These are phyloP conservation scores for Leccinum olivaceopallidum DNA, from an alignment of 768 basidiomycete species.

Conservation along the genomic window DNA sequence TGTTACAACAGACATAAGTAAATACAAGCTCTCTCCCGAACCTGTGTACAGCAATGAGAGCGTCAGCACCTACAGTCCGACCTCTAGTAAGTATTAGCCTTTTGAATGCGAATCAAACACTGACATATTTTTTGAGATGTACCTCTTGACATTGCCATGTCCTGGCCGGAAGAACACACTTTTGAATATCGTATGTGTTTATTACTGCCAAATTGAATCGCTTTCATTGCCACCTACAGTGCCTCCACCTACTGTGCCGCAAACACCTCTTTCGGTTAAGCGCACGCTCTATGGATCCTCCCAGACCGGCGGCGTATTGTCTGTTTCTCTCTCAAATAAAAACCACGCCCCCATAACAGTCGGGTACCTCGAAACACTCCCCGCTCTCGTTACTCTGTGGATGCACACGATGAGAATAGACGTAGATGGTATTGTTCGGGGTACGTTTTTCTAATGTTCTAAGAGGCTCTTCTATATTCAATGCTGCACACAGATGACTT, in stretches of 20 bases:
- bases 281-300: constrained; percentile 73
- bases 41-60: constrained; percentile 39
- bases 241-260: constrained; percentile 37
- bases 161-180: constrained; percentile 47
- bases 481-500: constrained; percentile 50
- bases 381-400: constrained; percentile 89
- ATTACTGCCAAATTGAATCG: neutral
- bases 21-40: constrained; percentile 54
- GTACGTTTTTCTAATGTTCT: constrained; percentile 35
- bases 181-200: constrained; percentile 60
- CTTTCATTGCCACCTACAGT: constrained; percentile 31
- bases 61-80: constrained; percentile 50
- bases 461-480: neutral
- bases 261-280: constrained; percentile 56
- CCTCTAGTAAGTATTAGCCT: constrained; percentile 37
- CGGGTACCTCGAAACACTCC: constrained; percentile 88
- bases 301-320: constrained; percentile 76
- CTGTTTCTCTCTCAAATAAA: constrained; percentile 62
- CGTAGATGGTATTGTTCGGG: constrained; percentile 45
- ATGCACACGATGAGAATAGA: constrained; percentile 70
- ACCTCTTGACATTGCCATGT: constrained; percentile 58
- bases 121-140: constrained; percentile 10
- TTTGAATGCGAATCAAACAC: neutral
- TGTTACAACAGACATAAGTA: constrained; percentile 40
- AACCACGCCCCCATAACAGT: constrained; percentile 43